These are phyloP conservation scores for Xylaria digitata DNA, from an alignment of 2,329 filamentous ascomycete genomes.

Conservation along the genomic window DNA sequence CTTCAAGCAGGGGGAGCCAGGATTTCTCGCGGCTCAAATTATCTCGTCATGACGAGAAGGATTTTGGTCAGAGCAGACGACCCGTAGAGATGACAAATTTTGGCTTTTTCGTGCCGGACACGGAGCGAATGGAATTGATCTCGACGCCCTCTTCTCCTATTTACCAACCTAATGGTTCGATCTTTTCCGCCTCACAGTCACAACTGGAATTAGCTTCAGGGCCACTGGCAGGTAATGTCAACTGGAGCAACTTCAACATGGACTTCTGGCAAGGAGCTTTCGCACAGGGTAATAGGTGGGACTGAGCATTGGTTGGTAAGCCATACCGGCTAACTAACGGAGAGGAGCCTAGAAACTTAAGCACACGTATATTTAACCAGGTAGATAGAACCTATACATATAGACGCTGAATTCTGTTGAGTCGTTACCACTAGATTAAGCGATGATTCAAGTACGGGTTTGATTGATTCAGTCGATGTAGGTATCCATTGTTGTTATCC, in stretches of 20 bases:
- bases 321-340: neutral
- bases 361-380: slow-evolving; percentile 1
- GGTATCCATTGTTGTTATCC: too few species aligned
- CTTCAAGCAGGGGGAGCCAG: slow-evolving; percentile 6
- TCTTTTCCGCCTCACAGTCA: slow-evolving; percentile 11
- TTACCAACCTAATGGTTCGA: slow-evolving; percentile 5
- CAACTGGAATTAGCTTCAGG: slow-evolving; percentile 17
- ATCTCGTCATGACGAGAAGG: slow-evolving; percentile 19
- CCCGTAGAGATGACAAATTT: slow-evolving; percentile 16
- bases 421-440: neutral
- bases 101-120: slow-evolving; percentile 14
- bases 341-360: neutral
- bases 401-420: neutral
- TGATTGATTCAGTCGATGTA: too few species aligned
- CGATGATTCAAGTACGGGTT: too few species aligned
- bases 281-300: slow-evolving; percentile 19
- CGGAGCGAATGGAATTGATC: slow-evolving; percentile 13
- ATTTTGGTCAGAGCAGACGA: slow-evolving; percentile 4
- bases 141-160: slow-evolving; percentile 14
- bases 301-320: neutral
- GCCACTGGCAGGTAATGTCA: slow-evolving; percentile 6
- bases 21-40: slow-evolving; percentile 6
- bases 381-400: neutral
- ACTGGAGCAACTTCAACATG: slow-evolving; percentile 25
- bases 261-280: slow-evolving; percentile 31